Evolutionary conservation across 495 filamentous ascomycete species (phyloP), one percentile per base, ranked within the genome.

Genomic region (Penicillium paxilli): DNA sequence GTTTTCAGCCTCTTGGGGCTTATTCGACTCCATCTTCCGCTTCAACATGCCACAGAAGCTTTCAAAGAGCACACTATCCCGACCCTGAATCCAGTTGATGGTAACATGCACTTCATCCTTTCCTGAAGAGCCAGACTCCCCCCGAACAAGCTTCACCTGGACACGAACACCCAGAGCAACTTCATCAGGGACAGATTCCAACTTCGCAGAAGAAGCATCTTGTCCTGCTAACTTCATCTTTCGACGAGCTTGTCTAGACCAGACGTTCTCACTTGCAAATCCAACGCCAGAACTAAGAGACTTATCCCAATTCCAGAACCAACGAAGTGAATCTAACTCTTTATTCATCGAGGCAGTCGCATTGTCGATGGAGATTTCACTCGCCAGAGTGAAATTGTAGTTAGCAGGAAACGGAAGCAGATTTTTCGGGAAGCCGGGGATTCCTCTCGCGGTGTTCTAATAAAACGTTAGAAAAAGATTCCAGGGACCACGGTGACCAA

Each of bases 31-130:
- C 3, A 80, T n/a, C 53, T 80, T 79, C 50, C 82, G 66, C 59
- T 84, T 84, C 47, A 96, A 46, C 80, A 92, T 89, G 0, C 90
- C 92, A 51, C 85, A 88, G 54, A 98, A 88, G 63, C 92, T 96
- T 71, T 96, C 91, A 68, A 95, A 97, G 3, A 96, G 56, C 5
- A 86, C 81, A 4, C 78, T 71, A 49, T 98, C 90, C 7, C 70
- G 73, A 5, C 93, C 93, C 57, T 86, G 85, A 8, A 88, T 66
- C 93, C 93, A 97, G 26, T 86, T 76, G 2, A 94, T 64, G 7
- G 72, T 51, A 6, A 88, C 72, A 16, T 59, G 51, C 4, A 67
- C 66, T 8, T 63, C 57, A 10, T 70, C 56, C 3, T 54, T 54
- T 11, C 68, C 52, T 0, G 44, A 23, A 51, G 54, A 21, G 56